Evolutionary conservation across 2,329 filamentous ascomycete genomes (phyloP).

Genomic region (Aphanocladium album): DNA sequence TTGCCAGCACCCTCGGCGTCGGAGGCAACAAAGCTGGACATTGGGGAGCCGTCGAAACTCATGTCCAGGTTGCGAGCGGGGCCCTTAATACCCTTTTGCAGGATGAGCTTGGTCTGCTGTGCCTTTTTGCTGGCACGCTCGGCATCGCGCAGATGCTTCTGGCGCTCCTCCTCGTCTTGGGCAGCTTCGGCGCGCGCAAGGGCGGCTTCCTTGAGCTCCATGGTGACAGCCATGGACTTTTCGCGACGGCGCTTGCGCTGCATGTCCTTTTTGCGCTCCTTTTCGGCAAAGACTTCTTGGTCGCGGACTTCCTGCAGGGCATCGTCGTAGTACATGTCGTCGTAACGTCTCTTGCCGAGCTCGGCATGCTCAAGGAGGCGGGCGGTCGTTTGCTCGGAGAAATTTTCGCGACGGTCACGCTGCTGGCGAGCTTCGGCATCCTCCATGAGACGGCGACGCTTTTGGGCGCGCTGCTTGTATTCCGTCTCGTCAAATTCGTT

Average conservation of each 20-base stretch:
- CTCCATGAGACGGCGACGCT: constrained; percentile 64
- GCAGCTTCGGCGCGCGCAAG: constrained; percentile 72
- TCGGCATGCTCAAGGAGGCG: constrained; percentile 65
- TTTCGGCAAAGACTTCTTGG: constrained; percentile 87
- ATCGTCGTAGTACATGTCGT: constrained; percentile 69
- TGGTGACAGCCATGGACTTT: constrained; percentile 90
- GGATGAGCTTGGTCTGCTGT: constrained; percentile 78
- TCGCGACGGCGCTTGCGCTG: constrained; percentile 93
- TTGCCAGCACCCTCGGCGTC: constrained; percentile 47
- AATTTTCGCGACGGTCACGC: constrained; percentile 58
- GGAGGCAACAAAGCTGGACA: constrained; percentile 73
- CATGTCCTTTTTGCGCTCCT: constrained; percentile 99
- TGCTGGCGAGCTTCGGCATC: constrained; percentile 58
- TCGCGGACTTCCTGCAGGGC: constrained; percentile 84
- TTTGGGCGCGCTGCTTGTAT: constrained; percentile 55
- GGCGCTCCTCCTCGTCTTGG: constrained; percentile 75
- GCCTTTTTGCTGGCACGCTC: constrained; percentile 91
- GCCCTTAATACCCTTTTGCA: constrained; percentile 81
- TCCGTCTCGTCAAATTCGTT: constrained; percentile 38
- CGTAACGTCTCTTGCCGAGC: constrained; percentile 69
- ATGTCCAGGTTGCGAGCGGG: constrained; percentile 66
- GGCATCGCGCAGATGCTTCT: constrained; percentile 76
- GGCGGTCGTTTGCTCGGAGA: constrained; percentile 49
- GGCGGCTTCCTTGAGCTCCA: constrained; percentile 83
- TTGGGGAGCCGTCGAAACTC: constrained; percentile 78